Percentiles rank a stretch among this genome's conserved stretches.
Evolutionary conservation across 208 protist genomes (phyloP).

Genomic region (Acanthamoeba sp.): DNA sequence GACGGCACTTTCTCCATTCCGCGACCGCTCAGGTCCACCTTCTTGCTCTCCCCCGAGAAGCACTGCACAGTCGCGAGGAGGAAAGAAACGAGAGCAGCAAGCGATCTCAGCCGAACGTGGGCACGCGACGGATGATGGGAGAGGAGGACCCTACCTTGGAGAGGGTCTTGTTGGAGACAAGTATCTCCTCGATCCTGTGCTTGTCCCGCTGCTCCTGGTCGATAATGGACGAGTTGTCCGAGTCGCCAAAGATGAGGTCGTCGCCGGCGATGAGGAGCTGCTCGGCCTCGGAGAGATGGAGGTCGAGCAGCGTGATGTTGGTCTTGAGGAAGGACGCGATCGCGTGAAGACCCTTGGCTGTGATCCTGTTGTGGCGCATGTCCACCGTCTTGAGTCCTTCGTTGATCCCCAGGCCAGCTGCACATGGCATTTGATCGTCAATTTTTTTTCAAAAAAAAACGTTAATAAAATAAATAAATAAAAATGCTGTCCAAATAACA

Average conservation of each 20-base stretch:
- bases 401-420: conserved; percentile 26
- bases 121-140: too few species aligned
- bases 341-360: conserved; percentile 12
- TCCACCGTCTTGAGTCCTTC: conserved; percentile 57
- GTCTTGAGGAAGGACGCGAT: neutral
- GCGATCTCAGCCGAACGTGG: too few species aligned
- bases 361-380: conserved; percentile 50
- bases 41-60: conserved; percentile 63
- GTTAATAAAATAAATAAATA: too few species aligned
- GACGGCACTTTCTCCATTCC: conserved; percentile 34
- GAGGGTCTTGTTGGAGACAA: conserved; percentile 33
- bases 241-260: conserved; percentile 56
- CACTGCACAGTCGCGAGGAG: neutral
- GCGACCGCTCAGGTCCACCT: conserved; percentile 30
- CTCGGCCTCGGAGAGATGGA: conserved; percentile 14
- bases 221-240: conserved; percentile 1
- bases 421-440: too few species aligned
- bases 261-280: conserved; percentile 37
- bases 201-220: conserved; percentile 40
- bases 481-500: neutral
- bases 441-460: too few species aligned
- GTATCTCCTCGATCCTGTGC: neutral
- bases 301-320: conserved; percentile 59
- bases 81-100: too few species aligned
- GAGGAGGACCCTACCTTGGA: conserved; percentile 43